These are phyloP conservation scores for Syzygium jambos DNA, from an alignment of 345 rosid genomes.

Conservation along the genomic window DNA sequence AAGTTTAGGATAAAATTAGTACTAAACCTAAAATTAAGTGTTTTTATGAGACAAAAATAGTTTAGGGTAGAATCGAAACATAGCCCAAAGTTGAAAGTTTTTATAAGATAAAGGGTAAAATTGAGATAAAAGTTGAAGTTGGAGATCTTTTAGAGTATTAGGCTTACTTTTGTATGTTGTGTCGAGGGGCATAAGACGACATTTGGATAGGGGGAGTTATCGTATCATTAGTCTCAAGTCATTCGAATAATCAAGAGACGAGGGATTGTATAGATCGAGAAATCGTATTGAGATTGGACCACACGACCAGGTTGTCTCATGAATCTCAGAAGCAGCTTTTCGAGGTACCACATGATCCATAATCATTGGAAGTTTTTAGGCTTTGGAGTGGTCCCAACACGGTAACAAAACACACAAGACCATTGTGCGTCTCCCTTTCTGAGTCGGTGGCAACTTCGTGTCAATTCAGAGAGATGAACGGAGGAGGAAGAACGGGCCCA, in stretches of 20 bases:
- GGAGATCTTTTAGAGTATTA: too few species aligned
- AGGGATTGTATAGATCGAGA: not conserved
- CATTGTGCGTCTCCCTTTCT: not conserved
- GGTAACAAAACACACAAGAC: not conserved
- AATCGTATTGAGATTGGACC: not conserved
- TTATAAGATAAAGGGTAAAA: too few species aligned
- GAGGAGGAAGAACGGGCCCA: not conserved
- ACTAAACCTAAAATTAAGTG: too few species aligned
- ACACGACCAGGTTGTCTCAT: too few species aligned
- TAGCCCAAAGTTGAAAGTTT: accelerated
- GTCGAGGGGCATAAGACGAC: not conserved
- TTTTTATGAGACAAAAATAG: too few species aligned
- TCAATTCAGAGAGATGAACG: not conserved
- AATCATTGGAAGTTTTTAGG: not conserved
- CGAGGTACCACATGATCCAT: not conserved
- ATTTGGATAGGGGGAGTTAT: not conserved
- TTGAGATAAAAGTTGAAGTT: too few species aligned
- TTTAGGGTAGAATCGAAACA: too few species aligned
- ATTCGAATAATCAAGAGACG: not conserved
- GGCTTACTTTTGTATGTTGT: not conserved
- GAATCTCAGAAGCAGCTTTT: not conserved
- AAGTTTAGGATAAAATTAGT: too few species aligned
- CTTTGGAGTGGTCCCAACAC: not conserved
- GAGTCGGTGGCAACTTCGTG: not conserved
- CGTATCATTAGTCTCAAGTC: not conserved